Percentiles rank a stretch among this genome's conserved stretches.
Conservation (phyloP, 768 basidiomycete species). For the Strobilomyces dryophilus region DNA sequence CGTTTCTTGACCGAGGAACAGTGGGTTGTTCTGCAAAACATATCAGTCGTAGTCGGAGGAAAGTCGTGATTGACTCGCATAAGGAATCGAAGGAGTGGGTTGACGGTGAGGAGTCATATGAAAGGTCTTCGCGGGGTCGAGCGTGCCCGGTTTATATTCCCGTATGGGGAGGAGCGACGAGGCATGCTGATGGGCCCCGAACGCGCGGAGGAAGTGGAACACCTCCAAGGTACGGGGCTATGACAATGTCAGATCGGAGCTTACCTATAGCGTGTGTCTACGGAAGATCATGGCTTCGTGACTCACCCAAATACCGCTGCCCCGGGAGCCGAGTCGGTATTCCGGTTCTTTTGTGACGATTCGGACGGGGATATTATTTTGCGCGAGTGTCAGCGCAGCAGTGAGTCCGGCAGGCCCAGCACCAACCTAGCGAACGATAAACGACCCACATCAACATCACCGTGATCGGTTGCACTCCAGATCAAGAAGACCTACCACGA, state of each 20-base stretch:
- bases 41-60: neutral
- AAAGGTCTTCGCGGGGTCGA: constrained; percentile 14
- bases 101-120: constrained; percentile 3
- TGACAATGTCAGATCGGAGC: neutral
- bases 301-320: constrained; percentile 37
- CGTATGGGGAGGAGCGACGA: constrained; percentile 25
- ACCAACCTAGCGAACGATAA: constrained; percentile 17
- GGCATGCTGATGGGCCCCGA: constrained; percentile 32
- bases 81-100: constrained; percentile 24
- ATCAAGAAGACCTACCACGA: constrained; percentile 12
- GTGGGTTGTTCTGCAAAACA: constrained; percentile 7
- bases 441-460: neutral
- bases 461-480: too few relatives aligned
- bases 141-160: constrained; percentile 29
- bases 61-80: constrained; percentile 11
- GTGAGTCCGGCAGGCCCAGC: constrained; percentile 30
- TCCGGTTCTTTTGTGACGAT: constrained; percentile 45
- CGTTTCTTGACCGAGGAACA: constrained; percentile 25
- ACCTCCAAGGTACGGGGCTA: constrained; percentile 23
- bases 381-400: constrained; percentile 31
- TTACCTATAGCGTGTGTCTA: neutral
- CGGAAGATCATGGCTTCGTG: neutral
- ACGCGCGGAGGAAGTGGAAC: constrained; percentile 30
- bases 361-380: constrained; percentile 45
- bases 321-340: constrained; percentile 36